Evolutionary conservation across 208 protist species (phyloP), one percentile per base, ranked within the genome.

Genomic region (Acanthamoeba pearcei): DNA sequence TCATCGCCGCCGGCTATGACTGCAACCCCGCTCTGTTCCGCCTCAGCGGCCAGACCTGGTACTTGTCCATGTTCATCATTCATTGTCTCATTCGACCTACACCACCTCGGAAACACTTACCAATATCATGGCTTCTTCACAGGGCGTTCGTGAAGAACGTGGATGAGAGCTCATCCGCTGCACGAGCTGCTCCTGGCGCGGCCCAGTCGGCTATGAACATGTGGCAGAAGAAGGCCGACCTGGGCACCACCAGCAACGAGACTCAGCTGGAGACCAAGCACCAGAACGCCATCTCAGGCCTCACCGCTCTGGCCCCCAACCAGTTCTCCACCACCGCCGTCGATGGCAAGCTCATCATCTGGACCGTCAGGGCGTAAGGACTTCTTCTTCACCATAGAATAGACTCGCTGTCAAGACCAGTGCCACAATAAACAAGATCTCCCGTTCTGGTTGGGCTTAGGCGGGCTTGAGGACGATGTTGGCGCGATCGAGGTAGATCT

Each of bases 1-100:
- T 97, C 42, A 92, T 98, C 27, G 97, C 96, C 74, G 97, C 96
- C 53, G 97, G 97, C 62, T 93, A 98, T 92, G 97, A 98, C 82
- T 97, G 83, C 95, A 88, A 89, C 76, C 95, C 96, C 53, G 60
- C 78, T 24, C 92, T 96, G 51, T 96, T 97, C 86, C 93, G 64
- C 3, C 68, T 92, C 42, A 15, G 12, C 19, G 89, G 49, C 38
- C 89, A 82, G n/a, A 10, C n/a, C 8, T 97, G 95, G 96, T 95
- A 83, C 85, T 12, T 27, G 19, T 13, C 35, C n/a, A 62, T 19
- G 0, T 0, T 27, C 57, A 5, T 6, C 57, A 22, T 0, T 68
- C 27, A 29, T 32, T 2, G 53, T 8, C 5, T 27, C 22, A 27
- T 6, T 0, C 1, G 6, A 60, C 55, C 19, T 15, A 6, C 57